A percentile compares a stretch with the other conserved stretches of the same genome.
Conservation (phyloP, 1,284 basidiomycete genomes). For the Ceratobasidium sp. region DNA sequence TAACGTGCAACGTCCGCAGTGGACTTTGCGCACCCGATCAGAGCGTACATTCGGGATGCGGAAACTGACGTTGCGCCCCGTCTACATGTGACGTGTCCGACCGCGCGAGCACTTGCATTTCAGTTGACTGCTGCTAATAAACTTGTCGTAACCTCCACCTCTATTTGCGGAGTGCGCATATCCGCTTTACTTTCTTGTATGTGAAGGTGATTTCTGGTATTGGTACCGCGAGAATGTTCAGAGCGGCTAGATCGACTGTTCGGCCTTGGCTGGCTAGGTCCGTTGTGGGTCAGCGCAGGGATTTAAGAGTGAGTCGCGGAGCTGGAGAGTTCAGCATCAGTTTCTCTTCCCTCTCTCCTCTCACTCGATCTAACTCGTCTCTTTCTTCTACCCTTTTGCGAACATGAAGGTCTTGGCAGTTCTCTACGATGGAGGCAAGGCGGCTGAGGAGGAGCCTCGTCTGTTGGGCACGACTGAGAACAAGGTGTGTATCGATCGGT, state of each 20-base stretch:
- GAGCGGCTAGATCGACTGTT: neutral
- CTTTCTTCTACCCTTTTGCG: constrained; percentile 27
- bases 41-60: constrained; percentile 9
- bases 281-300: constrained; percentile 19
- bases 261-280: constrained; percentile 14
- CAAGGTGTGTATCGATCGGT: constrained; percentile 64
- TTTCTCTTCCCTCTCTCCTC: neutral
- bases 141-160: constrained; percentile 3
- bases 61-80: constrained; percentile 40
- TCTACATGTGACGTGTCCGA: constrained; percentile 13
- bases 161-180: constrained; percentile 35
- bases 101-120: neutral
- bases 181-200: constrained; percentile 15
- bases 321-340: neutral
- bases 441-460: constrained; percentile 83
- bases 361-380: constrained; percentile 15
- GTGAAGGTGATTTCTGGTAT: neutral
- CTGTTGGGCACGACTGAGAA: constrained; percentile 93
- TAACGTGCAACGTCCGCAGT: constrained; percentile 5
- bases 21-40: constrained; percentile 45
- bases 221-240: constrained; percentile 37
- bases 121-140: neutral
- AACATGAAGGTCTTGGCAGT: constrained; percentile 78
- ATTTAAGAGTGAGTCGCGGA: constrained; percentile 40
- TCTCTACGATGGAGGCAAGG: constrained; percentile 72